phyloP scores from a whole-genome alignment of 2,329 filamentous ascomycete species.

The Beauveria medogensis region DNA sequence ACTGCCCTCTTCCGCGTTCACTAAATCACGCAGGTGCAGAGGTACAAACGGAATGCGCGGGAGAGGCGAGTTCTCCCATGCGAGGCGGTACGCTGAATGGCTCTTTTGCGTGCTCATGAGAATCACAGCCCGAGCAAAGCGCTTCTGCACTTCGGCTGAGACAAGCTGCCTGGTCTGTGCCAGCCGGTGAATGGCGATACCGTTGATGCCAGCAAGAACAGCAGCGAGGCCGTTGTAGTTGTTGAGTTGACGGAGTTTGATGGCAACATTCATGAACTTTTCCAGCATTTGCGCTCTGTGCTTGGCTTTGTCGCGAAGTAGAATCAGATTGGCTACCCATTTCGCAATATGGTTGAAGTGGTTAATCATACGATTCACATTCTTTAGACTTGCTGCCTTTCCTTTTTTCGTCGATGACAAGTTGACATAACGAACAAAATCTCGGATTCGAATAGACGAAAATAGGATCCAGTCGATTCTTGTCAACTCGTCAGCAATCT shows the following conservation, averaged over 20 bases:
- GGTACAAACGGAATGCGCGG: slow-evolving; percentile 92
- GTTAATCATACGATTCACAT: slow-evolving; percentile 89
- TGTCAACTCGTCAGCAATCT: slow-evolving; percentile 85
- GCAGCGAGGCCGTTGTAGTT: slow-evolving; percentile 98
- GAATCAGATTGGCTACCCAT: slow-evolving; percentile 75
- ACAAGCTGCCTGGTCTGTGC: slow-evolving; percentile 72
- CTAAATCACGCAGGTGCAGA: slow-evolving; percentile 79
- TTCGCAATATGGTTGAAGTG: slow-evolving; percentile 84
- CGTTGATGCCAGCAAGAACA: slow-evolving; percentile 85
- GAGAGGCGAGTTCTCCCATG: slow-evolving; percentile 89
- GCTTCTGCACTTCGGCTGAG: slow-evolving; percentile 62
- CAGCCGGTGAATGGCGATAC: slow-evolving; percentile 76
- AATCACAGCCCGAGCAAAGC: slow-evolving; percentile 80
- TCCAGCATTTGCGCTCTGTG: slow-evolving; percentile 86
- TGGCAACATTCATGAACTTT: slow-evolving; percentile 88
- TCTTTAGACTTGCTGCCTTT: slow-evolving; percentile 67
- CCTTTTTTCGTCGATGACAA: slow-evolving; percentile 63
- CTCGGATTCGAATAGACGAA: slow-evolving; percentile 84
- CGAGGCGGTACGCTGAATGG: slow-evolving; percentile 90
- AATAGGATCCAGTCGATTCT: slow-evolving; percentile 99
- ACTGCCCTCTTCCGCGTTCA: slow-evolving; percentile 88
- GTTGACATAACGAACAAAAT: slow-evolving; percentile 86
- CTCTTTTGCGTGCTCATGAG: slow-evolving; percentile 91
- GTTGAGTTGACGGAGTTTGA: slow-evolving; percentile 81
- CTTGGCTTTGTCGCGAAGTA: slow-evolving; percentile 91